Evolutionary conservation across 306 rosid species (phyloP).

Genomic region (Mimosa pudica): DNA sequence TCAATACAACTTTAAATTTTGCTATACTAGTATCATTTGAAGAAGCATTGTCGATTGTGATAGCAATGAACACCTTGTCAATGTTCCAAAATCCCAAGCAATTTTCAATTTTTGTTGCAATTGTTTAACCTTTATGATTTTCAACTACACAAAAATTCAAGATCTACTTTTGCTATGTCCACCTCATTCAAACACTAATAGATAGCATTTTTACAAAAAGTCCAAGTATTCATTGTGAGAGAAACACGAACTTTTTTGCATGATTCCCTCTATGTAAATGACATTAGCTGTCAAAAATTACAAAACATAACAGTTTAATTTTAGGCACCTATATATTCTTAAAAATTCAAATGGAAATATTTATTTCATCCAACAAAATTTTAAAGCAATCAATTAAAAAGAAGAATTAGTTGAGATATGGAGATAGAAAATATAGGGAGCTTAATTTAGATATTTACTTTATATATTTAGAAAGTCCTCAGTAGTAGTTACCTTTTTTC

Average conservation of each 20-base stretch:
- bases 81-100: not conserved
- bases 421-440: too few relatives aligned
- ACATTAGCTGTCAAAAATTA: too few relatives aligned
- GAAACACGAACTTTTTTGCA: not conserved
- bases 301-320: too few relatives aligned
- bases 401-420: too few relatives aligned
- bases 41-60: not conserved
- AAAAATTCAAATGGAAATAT: too few relatives aligned
- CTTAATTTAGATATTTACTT: too few relatives aligned
- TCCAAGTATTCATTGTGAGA: not conserved
- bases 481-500: too few relatives aligned
- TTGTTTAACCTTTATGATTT: not conserved
- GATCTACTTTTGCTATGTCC: not conserved
- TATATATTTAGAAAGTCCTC: too few relatives aligned
- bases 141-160: not conserved
- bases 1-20: not conserved
- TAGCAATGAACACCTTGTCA: not conserved
- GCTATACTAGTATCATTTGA: not conserved
- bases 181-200: not conserved
- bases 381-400: too few relatives aligned
- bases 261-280: too few relatives aligned
- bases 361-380: too few relatives aligned
- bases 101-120: not conserved
- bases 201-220: not conserved
- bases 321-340: too few relatives aligned